phyloP scores from a whole-genome alignment of 208 protist genomes.

The Sergeia podlipaevii region DNA sequence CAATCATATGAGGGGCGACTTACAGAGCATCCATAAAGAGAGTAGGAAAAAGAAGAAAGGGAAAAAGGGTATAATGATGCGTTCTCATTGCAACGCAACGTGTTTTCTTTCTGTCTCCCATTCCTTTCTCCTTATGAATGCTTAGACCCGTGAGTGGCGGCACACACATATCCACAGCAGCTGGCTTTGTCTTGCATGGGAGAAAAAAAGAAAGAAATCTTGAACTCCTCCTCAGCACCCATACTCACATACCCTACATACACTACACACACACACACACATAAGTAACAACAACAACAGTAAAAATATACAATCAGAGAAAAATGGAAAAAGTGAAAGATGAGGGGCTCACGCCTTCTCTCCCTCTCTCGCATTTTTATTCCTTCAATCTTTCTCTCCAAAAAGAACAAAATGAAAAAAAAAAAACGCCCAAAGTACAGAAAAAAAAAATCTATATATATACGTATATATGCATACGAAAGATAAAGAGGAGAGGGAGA shows the following conservation, averaged over 20 bases:
- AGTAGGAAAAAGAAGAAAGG: too few relatives aligned
- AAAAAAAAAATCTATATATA: background rate
- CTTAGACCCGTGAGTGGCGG: too few relatives aligned
- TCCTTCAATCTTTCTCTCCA: slow-evolving; percentile 10
- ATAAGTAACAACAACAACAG: background rate
- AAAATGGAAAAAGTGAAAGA: slow-evolving; percentile 12
- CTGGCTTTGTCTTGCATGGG: too few relatives aligned
- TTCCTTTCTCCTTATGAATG: too few relatives aligned
- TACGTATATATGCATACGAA: slow-evolving; percentile 5
- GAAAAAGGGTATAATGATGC: too few relatives aligned
- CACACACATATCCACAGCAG: too few relatives aligned
- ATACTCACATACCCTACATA: background rate
- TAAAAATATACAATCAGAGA: background rate
- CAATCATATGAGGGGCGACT: too few relatives aligned
- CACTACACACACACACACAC: slow-evolving; percentile 6
- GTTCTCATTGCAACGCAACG: too few relatives aligned
- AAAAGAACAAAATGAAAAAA: background rate
- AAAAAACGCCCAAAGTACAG: slow-evolving; percentile 2
- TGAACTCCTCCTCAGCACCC: too few relatives aligned
- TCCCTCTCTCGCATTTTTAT: background rate
- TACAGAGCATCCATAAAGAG: too few relatives aligned
- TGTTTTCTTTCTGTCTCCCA: too few relatives aligned
- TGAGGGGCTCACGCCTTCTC: background rate
- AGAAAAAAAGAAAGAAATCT: too few relatives aligned
- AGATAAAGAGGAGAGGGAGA: background rate